Conservation (phyloP, 1,284 basidiomycete species). For the Ceratobasidium sp. region DNA sequence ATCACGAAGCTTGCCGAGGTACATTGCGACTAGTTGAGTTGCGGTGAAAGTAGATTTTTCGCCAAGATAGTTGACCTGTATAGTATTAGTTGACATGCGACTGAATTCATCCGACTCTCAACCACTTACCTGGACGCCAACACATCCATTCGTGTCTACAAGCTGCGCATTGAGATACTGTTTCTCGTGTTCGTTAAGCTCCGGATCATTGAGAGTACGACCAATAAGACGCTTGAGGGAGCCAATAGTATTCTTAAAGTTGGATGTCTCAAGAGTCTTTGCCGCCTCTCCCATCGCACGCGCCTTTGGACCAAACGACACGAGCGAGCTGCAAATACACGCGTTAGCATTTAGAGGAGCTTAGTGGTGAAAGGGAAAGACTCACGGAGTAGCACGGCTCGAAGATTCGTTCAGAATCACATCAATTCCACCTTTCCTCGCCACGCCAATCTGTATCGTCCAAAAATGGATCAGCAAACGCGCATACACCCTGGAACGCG, state of each 20-base stretch:
- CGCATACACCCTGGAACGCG: conserved; percentile 44
- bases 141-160: conserved; percentile 82
- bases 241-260: conserved; percentile 96
- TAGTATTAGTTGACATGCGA: conserved; percentile 11
- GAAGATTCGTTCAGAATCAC: conserved; percentile 96
- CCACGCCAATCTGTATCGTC: conserved; percentile 84
- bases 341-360: conserved; percentile 19
- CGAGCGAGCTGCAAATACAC: conserved; percentile 75
- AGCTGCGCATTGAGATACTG: conserved; percentile 89
- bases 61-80: conserved; percentile 86
- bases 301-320: conserved; percentile 91
- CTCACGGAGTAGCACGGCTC: conserved; percentile 92
- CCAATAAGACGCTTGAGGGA: conserved; percentile 90
- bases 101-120: not conserved
- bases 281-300: conserved; percentile 91
- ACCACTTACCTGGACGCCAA: conserved; percentile 81
- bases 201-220: conserved; percentile 78
- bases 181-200: conserved; percentile 84
- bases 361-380: conserved; percentile 41
- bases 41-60: conserved; percentile 82
- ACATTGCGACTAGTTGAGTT: conserved; percentile 89
- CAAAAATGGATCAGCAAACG: conserved; percentile 47
- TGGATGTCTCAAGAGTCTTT: conserved; percentile 97
- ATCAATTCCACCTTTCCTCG: conserved; percentile 92
- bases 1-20: conserved; percentile 88